Evolutionary conservation across 768 basidiomycete species (phyloP).

Genomic region (Cubamyces sp.): DNA sequence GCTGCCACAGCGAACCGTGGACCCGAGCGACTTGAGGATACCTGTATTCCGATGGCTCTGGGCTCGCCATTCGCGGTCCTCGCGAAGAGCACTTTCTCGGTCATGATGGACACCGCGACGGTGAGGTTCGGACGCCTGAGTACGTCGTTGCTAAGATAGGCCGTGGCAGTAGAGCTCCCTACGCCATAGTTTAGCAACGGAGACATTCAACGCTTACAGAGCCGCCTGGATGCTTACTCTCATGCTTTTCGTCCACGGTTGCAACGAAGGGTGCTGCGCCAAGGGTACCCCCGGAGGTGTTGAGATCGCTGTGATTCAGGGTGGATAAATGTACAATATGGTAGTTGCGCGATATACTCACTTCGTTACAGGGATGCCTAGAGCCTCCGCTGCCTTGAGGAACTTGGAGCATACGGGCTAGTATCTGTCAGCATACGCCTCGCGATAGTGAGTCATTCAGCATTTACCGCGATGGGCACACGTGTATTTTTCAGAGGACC

Average conservation of each 20-base stretch:
- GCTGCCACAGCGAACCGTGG: constrained; percentile 20
- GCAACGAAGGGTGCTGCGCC: constrained; percentile 24
- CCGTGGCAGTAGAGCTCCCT: constrained; percentile 35
- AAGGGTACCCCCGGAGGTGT: constrained; percentile 19
- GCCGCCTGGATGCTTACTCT: constrained; percentile 19
- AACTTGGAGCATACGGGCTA: constrained; percentile 14
- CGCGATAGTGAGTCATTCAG: background rate
- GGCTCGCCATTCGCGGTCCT: background rate
- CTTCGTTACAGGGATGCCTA: constrained; percentile 9
- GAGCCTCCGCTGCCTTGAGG: background rate
- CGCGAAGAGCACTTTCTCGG: constrained; percentile 30
- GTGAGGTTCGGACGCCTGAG: constrained; percentile 33
- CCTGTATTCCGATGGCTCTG: constrained; percentile 18
- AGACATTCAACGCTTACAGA: background rate
- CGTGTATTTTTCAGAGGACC: constrained; percentile 13
- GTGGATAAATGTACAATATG: too few species aligned
- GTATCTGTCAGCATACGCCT: background rate
- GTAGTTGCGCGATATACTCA: background rate
- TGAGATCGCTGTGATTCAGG: constrained; percentile 23
- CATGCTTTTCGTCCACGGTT: constrained; percentile 24
- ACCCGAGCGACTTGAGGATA: constrained; percentile 7
- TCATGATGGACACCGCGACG: constrained; percentile 23
- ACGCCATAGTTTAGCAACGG: background rate
- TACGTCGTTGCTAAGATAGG: constrained; percentile 31
- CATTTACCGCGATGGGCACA: constrained; percentile 8